Evolutionary conservation across 192 early-diverging fungal species (phyloP), one percentile per base, ranked within the genome.

Genomic region (Backusella morwellensis): DNA sequence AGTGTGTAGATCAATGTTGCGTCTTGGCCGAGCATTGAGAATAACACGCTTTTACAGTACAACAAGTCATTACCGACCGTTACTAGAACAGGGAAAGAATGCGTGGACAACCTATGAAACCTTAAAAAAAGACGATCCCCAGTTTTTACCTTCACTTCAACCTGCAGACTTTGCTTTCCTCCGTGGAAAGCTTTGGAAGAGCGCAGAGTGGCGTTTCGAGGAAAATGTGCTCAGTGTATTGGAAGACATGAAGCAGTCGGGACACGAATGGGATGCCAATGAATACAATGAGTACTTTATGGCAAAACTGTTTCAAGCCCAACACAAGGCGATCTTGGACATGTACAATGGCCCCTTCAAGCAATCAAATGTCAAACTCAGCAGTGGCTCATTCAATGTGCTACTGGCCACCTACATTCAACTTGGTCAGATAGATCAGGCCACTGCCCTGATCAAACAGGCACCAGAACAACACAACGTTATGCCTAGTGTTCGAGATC

Each of bases 231-330:
- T 79, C 2, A 35, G 56, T 34, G 52, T 77, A 12, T 41, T 83
- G 5, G 34, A 79, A 1, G 77, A 83, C 68, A 76, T 79, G 78
- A 72, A 72, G 14, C 56, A 69, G 23, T 17, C 17, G 0, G 74
- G 74, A 38, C 59, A 73, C 8, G 21, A n/a, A 2, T 83, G 81
- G 81, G 66, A 72, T 8, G 35, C 73, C 6, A 5, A 34, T 6
- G 78, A 83, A 40, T 83, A 83, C 52, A 77, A 79, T 35, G 81
- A 83, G 35, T 83, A 75, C 34, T 78, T 79, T 47, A 75, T 79
- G 52, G 70, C 74, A 11, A 71, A 77, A 32, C 6, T 83, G 14
- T 83, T 72, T n/a, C 75, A 77, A 23, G 66, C 77, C 11, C 75
- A 78, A 19, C 77, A 79, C 47, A 23, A 77, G 12, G 80, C 69